Conservation (phyloP, 805 yeast species). For the Saccharomyces eubayanus region DNA sequence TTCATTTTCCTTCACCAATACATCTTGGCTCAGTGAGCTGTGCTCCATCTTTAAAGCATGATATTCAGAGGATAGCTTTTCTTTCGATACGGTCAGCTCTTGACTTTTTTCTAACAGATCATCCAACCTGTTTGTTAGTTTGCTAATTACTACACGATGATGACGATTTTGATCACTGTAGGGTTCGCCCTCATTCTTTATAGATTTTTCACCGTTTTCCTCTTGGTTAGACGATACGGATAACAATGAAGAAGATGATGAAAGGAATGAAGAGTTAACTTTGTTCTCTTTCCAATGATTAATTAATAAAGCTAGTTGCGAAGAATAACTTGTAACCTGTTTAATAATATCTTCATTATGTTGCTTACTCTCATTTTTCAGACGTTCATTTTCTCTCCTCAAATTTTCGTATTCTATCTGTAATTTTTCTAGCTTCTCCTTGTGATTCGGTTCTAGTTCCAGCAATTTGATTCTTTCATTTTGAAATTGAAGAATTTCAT, state of each 20-base stretch:
- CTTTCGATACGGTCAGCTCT: conserved; percentile 30
- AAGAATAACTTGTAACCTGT: conserved; percentile 21
- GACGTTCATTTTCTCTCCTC: conserved; percentile 36
- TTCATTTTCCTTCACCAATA: conserved; percentile 28
- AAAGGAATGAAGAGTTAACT: conserved; percentile 3
- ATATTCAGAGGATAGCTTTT: conserved; percentile 31
- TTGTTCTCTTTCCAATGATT: conserved; percentile 18
- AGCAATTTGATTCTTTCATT: conserved; percentile 40
- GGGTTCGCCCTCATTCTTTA: neutral
- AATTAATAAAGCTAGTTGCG: conserved; percentile 24
- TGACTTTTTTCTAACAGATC: conserved; percentile 43
- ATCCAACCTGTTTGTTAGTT: conserved; percentile 49
- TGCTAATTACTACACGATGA: conserved; percentile 29
- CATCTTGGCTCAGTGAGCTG: conserved; percentile 18
- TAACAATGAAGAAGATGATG: neutral
- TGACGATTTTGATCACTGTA: conserved; percentile 5
- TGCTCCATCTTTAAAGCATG: conserved; percentile 23
- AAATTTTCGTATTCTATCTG: conserved; percentile 39
- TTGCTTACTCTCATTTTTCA: conserved; percentile 33
- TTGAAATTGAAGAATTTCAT: conserved; percentile 47
- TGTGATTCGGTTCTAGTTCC: conserved; percentile 36
- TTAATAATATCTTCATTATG: conserved; percentile 28
- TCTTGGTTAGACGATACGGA: neutral
- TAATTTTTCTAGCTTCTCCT: conserved; percentile 41
- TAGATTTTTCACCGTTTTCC: conserved; percentile 11